phyloP scores from a whole-genome alignment of 495 filamentous ascomycete species.

The Xanthoparmelia taractica region DNA sequence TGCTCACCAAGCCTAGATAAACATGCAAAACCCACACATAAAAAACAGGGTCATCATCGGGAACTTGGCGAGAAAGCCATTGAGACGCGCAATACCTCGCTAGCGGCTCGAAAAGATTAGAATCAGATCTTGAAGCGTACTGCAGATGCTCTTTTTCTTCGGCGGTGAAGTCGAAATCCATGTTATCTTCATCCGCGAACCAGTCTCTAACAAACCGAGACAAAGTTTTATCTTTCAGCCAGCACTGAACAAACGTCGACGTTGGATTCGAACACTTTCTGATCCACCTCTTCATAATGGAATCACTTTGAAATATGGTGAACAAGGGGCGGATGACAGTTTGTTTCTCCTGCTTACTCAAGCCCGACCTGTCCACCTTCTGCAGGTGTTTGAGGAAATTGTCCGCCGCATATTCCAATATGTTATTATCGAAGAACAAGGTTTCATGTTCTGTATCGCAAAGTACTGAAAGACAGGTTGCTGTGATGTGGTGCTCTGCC shows the following conservation, averaged over 20 bases:
- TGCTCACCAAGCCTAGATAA: background rate
- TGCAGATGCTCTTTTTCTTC: background rate
- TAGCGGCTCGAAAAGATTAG: background rate
- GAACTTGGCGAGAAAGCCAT: background rate
- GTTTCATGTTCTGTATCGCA: background rate
- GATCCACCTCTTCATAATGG: constrained; percentile 2
- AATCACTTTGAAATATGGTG: constrained; percentile 2
- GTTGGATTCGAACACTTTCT: background rate
- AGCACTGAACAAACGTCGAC: background rate
- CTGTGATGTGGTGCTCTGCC: constrained; percentile 15
- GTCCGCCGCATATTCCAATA: constrained; percentile 2
- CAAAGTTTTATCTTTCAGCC: constrained; percentile 2
- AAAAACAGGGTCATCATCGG: background rate
- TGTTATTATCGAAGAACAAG: background rate
- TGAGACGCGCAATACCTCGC: background rate
- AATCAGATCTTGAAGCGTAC: constrained; percentile 1
- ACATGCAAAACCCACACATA: background rate
- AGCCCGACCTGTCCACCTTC: background rate
- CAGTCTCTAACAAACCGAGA: background rate
- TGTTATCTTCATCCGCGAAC: background rate
- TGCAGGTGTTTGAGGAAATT: constrained; percentile 1
- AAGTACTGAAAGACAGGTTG: background rate
- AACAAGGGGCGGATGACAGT: background rate
- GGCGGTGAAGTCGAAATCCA: background rate
- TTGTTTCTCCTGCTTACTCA: constrained; percentile 2